Evolutionary conservation across 2,329 filamentous ascomycete species (phyloP), one percentile per base, ranked within the genome.

Genomic region (Amauroascus niger): DNA sequence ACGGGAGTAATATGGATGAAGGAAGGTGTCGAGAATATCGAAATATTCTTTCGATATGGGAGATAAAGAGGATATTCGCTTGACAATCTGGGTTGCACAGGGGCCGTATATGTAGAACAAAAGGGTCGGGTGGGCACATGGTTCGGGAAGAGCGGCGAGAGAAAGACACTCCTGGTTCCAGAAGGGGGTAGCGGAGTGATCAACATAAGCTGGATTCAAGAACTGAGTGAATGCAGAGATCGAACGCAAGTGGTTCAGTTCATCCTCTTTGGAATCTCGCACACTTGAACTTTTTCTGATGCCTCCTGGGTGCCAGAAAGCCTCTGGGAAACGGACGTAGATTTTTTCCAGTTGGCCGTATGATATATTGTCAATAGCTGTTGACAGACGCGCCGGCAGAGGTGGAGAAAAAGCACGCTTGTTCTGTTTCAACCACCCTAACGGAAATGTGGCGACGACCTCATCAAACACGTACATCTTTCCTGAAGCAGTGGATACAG

Each of bases 121-220:
- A 3, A 95, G 76, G 0, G 88, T 94, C 6, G 89, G 86, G 56
- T 95, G 88, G 0, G 83, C 77, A 49, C 73, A 75, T 1, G 71
- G 63, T 0, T 64, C 61, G 0, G 79, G 76, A 1, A 94, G 75
- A 1, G 83, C 81, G 40, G 85, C 83, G 20, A 95, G 78, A 55
- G 91, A 89, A 55, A 94, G 76, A 51, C 82, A 79, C 70, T 91
- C 84, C 67, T 88, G 85, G 57, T 82, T 80, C 87, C 87, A 93
- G 56, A 75, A 69, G 5, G 76, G 61, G 1, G 81, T 79, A 60
- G 86, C 84, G 1, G 80, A 78, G 49, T 78, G 71, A 0, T 72
- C 58, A 0, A 83, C 78, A 65, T 95, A 94, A 1, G 65, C 69
- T 2, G 88, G 88, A 0, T 81, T 71, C 33, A 89, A 77, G 79